Evolutionary conservation across 129 eudicot genomes (phyloP).

Genomic region (Pulicaria dysenterica): DNA sequence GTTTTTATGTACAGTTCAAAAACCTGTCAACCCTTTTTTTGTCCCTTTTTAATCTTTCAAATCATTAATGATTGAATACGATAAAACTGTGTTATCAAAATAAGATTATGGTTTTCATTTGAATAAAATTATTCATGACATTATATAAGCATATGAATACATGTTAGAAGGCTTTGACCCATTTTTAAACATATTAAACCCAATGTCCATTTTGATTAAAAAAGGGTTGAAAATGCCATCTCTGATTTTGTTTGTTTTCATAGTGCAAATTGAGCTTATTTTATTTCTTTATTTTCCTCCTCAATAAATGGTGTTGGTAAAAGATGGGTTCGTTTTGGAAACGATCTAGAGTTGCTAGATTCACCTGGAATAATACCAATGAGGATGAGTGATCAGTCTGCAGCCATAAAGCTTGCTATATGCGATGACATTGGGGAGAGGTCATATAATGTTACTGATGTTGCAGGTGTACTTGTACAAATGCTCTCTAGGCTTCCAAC

Average conservation of each 20-base stretch:
- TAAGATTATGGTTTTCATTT: not conserved
- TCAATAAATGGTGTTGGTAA: slow-evolving; percentile 33
- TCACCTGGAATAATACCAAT: slow-evolving; percentile 97
- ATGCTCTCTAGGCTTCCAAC: slow-evolving; percentile 77
- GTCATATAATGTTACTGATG: slow-evolving; percentile 78
- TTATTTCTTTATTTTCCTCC: slow-evolving; percentile 4
- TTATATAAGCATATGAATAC: not conserved
- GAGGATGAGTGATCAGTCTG: slow-evolving; percentile 97
- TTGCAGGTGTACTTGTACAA: slow-evolving; percentile 93
- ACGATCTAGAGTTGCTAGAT: slow-evolving; percentile 83
- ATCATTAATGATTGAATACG: not conserved
- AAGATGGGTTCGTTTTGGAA: slow-evolving; percentile 97
- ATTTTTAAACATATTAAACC: not conserved
- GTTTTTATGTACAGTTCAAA: not conserved
- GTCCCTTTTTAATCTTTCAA: not conserved
- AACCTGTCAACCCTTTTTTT: not conserved
- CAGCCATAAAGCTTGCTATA: slow-evolving; percentile 96
- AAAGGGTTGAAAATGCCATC: not conserved
- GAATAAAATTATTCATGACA: not conserved
- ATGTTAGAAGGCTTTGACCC: not conserved
- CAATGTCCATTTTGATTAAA: not conserved
- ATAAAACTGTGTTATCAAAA: not conserved
- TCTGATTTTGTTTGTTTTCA: slow-evolving; percentile 10
- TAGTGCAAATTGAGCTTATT: not conserved
- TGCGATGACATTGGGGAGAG: slow-evolving; percentile 99